These are phyloP conservation scores for Zostera marina DNA, from an alignment of 116 monocot genomes.

Conservation along the genomic window DNA sequence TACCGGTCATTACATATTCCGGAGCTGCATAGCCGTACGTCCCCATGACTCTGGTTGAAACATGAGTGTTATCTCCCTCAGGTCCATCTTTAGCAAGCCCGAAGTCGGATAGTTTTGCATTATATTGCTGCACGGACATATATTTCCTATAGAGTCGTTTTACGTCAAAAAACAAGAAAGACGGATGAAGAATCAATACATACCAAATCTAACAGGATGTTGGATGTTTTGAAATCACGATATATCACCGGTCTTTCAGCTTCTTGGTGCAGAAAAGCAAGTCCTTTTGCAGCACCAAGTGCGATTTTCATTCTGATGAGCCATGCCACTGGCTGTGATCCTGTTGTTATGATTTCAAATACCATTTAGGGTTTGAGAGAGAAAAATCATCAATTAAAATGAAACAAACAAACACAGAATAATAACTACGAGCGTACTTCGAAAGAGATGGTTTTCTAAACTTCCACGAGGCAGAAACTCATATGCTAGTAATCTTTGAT, in stretches of 20 bases:
- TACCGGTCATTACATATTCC: constrained; percentile 51
- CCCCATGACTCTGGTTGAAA: constrained; percentile 43
- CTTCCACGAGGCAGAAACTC: constrained; percentile 48
- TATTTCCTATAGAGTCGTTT: not conserved
- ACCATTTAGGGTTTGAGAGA: not conserved
- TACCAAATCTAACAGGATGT: constrained; percentile 40
- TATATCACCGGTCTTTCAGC: constrained; percentile 41
- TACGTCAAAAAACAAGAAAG: not conserved
- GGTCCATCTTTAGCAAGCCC: constrained; percentile 45
- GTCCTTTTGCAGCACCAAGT: constrained; percentile 39
- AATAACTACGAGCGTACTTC: constrained; percentile 22
- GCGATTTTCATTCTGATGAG: constrained; percentile 43
- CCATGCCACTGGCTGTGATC: constrained; percentile 37
- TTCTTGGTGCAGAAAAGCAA: constrained; percentile 43
- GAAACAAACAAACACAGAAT: not conserved
- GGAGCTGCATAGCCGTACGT: constrained; percentile 44
- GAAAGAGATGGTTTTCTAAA: constrained; percentile 40
- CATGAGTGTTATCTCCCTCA: constrained; percentile 46
- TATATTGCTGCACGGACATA: constrained; percentile 24
- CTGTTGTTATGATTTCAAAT: constrained; percentile 6
- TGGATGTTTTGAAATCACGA: constrained; percentile 46
- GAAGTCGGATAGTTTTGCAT: constrained; percentile 46
- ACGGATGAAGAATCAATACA: not conserved
- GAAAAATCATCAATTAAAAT: not conserved
- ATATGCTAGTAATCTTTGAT: constrained; percentile 40